Evolutionary conservation across 2,329 filamentous ascomycete species (phyloP), one percentile per base, ranked within the genome.

Genomic region (Ceratocystiopsis minuta): DNA sequence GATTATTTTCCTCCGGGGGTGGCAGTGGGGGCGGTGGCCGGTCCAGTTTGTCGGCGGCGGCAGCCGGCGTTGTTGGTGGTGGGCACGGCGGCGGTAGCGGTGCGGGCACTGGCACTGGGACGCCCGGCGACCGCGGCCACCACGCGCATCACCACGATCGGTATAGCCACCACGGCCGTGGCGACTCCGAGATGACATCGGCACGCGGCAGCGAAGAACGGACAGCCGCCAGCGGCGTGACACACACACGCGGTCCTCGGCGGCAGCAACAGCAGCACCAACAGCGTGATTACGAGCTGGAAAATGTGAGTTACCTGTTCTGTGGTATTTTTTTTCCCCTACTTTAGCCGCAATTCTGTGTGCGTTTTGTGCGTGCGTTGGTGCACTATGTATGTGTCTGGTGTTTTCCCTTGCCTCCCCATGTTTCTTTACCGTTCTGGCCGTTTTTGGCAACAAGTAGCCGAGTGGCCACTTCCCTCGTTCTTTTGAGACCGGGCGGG

Each of bases 221-320:
- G 41, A 75, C 75, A 44, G 74, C 74, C 31, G 68, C 64, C 31
- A 66, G 70, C 40, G 66, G 70, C 39, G 67, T 6, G 41, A 67
- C 71, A 47, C 73, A 74, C 47, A 68, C 70, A 12, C 67, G 82
- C 46, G 80, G 80, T 16, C 79, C 79, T 39, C 75, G 85, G 57
- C 68, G 84, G 51, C 74, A 77, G 46, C 73, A 84, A 46, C 84
- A 92, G 53, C 83, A 78, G 51, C 74, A 77, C 46, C 73, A 84
- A 46, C 84, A 92, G 53, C 83, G 78, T 57, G 84, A 92, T 47
- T 69, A 90, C 41, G 84, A 92, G 57, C 79, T 78, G 67, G 83
- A 86, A 57, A 69, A 72, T 69, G n/a, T 18, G 37, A 9, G 2
- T 15, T 34, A 14, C 16, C 3, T 18, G 16, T 16, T 5, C 10